A percentile compares a stretch with the other conserved stretches of the same genome.
Evolutionary conservation across 805 yeast genomes (phyloP).

Genomic region (Saccharomycopsis babjevae): DNA sequence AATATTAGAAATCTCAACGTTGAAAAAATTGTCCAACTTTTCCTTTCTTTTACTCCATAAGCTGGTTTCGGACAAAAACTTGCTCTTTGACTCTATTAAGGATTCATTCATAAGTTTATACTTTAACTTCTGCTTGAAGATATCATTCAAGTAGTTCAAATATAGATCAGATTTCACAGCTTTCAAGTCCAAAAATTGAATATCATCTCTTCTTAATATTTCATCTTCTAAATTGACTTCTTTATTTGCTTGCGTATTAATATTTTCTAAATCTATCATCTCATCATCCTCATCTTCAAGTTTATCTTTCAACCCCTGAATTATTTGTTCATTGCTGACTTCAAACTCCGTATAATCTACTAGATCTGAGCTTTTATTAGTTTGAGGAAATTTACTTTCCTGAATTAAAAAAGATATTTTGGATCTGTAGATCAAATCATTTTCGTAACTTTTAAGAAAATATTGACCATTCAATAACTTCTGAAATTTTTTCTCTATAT

Average conservation of each 20-base stretch:
- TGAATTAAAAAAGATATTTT: background rate
- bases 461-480: constrained; percentile 2
- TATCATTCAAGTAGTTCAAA: background rate
- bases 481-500: background rate
- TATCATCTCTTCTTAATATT: background rate
- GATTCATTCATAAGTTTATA: constrained; percentile 6
- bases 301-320: background rate
- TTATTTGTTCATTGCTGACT: background rate
- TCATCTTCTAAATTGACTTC: background rate
- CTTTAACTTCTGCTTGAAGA: constrained; percentile 7
- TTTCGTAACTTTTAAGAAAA: constrained; percentile 6
- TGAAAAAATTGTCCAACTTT: constrained; percentile 10
- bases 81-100: constrained; percentile 1
- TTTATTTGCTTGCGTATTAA: background rate
- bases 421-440: constrained; percentile 7
- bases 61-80: constrained; percentile 3
- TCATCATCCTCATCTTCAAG: background rate
- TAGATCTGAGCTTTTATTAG: constrained; percentile 1
- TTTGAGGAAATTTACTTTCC: background rate
- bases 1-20: constrained; percentile 7
- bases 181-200: constrained; percentile 10
- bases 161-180: constrained; percentile 8
- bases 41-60: constrained; percentile 13
- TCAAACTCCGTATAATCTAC: background rate
- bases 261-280: background rate